Conservation (phyloP, 441 rosid genomes). For the Populus hybrid region DNA sequence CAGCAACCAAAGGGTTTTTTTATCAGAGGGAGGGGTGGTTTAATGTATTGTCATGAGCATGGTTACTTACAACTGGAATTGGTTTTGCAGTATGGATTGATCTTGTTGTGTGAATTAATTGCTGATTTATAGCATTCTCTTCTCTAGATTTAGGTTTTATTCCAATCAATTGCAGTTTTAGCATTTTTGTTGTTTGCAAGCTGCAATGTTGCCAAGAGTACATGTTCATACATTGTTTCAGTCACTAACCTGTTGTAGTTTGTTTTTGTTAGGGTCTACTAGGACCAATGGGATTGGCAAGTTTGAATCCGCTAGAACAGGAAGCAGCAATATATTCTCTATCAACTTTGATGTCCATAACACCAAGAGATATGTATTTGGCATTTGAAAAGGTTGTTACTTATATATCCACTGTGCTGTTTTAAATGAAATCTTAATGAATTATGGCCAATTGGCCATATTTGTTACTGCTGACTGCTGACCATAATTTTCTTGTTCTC, state of each 20-base stretch:
- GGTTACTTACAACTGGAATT: neutral
- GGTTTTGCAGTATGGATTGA: neutral
- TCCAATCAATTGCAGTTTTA: neutral
- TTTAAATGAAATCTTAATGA: neutral
- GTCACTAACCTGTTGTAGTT: slow-evolving; percentile 5
- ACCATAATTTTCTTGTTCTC: slow-evolving; percentile 24
- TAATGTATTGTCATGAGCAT: neutral
- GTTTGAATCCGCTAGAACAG: slow-evolving; percentile 61
- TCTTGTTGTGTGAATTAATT: neutral
- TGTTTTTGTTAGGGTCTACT: slow-evolving; percentile 52
- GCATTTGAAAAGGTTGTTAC: slow-evolving; percentile 75
- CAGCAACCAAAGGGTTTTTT: too few relatives aligned
- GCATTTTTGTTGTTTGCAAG: neutral
- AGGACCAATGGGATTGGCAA: slow-evolving; percentile 83
- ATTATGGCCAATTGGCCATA: neutral
- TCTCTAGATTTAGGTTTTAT: neutral
- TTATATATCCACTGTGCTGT: neutral
- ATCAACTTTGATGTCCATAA: slow-evolving; percentile 78
- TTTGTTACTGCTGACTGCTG: slow-evolving; percentile 14
- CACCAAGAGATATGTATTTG: slow-evolving; percentile 64
- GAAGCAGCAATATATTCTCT: slow-evolving; percentile 74
- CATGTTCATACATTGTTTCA: slow-evolving; percentile 1
- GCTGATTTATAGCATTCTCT: neutral
- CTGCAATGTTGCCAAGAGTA: neutral
- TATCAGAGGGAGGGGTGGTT: neutral